phyloP scores from a whole-genome alignment of 805 yeast genomes.

The Sugiyamaella valdiviana region DNA sequence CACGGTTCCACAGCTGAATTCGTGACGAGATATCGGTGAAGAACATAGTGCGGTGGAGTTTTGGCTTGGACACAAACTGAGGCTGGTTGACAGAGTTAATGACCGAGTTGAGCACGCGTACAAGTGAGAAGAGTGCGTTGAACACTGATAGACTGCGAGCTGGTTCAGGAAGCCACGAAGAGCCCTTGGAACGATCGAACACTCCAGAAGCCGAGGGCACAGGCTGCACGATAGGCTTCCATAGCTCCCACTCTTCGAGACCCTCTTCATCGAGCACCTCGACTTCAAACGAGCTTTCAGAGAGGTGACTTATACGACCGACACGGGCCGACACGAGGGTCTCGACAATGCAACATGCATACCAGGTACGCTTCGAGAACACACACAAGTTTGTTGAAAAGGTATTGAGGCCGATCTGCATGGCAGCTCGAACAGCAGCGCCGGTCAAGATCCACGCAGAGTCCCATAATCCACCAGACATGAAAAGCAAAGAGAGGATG shows the following conservation, averaged over 20 bases:
- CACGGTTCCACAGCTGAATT: constrained; percentile 4
- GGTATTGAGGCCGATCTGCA: constrained; percentile 9
- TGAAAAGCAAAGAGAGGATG: constrained; percentile 6
- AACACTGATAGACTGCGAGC: constrained; percentile 8
- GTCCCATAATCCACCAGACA: constrained; percentile 10
- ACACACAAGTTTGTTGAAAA: background rate
- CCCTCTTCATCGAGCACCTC: constrained; percentile 7
- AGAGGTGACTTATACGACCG: constrained; percentile 7
- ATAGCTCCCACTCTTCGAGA: constrained; percentile 14
- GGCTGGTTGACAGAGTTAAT: constrained; percentile 5
- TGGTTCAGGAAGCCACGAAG: constrained; percentile 8
- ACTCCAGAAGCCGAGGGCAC: background rate
- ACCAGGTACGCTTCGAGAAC: constrained; percentile 12
- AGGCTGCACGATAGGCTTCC: constrained; percentile 8
- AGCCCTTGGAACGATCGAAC: background rate
- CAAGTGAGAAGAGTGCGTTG: constrained; percentile 7
- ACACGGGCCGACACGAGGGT: constrained; percentile 10
- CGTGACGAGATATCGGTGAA: constrained; percentile 1
- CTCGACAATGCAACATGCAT: constrained; percentile 14
- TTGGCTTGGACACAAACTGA: constrained; percentile 1
- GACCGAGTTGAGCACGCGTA: constrained; percentile 5
- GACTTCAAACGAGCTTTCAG: constrained; percentile 2
- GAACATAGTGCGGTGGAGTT: constrained; percentile 5
- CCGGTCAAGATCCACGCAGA: constrained; percentile 10
- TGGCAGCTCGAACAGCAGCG: constrained; percentile 12